Base-by-base conservation (phyloP, 2,329 filamentous ascomycete species). In the Hymenoscyphus infarciens region DNA sequence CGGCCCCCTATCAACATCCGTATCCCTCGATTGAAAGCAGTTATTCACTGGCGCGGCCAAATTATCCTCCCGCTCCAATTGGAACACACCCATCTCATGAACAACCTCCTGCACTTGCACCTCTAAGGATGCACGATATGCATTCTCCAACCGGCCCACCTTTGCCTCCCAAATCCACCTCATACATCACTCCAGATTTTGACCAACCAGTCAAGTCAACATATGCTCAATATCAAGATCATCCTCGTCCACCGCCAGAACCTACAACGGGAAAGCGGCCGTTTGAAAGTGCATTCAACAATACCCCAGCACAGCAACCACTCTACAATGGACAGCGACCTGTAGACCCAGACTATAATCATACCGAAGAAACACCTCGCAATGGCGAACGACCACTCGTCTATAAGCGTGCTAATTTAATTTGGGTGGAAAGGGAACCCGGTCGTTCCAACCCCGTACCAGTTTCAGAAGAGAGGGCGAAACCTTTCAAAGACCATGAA, bases 311-410 rank as follows among this genome's bases (percentile, higher is more conserved):
- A 54, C 72, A 75, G 3, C 73, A 75, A 52, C 70, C 77, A 1
- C 74, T 80, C 31, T 71, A 75, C 64, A 78, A 81, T 64, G 78
- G 78, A 59, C 76, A 75, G 74, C 76, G 79, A 31, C 78, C 79
- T 60, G 67, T 38, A 69, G 76, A 29, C 39, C 62, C 52, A 66
- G 72, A 67, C 61, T 69, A 67, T 13, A 61, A 63, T 13, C 33
- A 42, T 13, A 68, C 72, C 2, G 61, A 64, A 3, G 57, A 61
- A 3, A 52, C 6, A 5, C 25, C 19, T 22, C 35, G 13, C 11
- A 16, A 19, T 49, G 45, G 10, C 1, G 19, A 22, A 13, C 19
- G 2, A 10, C 45, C 45, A 11, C 19, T 52, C 4, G 7, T 52
- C 11, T 52, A 52, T 13, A 52, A 52, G 8, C 45, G 45, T 52